Percentiles rank a stretch among this genome's conserved stretches.
Conservation (phyloP, 352 stramenopile genomes). For the Pythium pectinolyticum region DNA sequence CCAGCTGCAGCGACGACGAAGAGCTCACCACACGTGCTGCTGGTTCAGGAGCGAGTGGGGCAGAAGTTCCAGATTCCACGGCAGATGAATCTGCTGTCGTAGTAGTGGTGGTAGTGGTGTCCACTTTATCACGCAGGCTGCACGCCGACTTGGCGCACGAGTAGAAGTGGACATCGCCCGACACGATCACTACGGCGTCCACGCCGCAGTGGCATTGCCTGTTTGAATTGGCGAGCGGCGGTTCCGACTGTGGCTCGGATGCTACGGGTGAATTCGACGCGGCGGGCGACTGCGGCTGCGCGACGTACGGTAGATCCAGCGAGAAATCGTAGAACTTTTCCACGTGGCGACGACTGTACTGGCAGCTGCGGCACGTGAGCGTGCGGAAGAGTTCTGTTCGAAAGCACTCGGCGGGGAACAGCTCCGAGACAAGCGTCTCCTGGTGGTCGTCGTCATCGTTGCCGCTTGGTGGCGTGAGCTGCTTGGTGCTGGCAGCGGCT, state of each 20-base stretch:
- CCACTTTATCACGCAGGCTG: slow-evolving; percentile 52
- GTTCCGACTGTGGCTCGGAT: slow-evolving; percentile 17
- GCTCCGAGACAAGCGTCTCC: slow-evolving; percentile 48
- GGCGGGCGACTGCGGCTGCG: background rate
- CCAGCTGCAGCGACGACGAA: slow-evolving; percentile 46
- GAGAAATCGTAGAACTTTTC: slow-evolving; percentile 89
- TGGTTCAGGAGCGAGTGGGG: too few relatives aligned
- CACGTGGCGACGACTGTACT: slow-evolving; percentile 73
- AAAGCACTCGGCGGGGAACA: slow-evolving; percentile 79
- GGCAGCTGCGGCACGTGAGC: slow-evolving; percentile 73
- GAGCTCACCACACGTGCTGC: too few relatives aligned
- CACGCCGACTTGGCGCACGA: slow-evolving; percentile 62
- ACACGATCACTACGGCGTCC: slow-evolving; percentile 34
- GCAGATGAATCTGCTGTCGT: too few relatives aligned
- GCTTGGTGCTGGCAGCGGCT: background rate
- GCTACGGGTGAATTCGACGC: too few relatives aligned
- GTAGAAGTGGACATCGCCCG: slow-evolving; percentile 43
- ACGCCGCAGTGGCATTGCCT: slow-evolving; percentile 67
- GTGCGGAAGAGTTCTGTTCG: slow-evolving; percentile 73
- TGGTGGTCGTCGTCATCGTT: too few relatives aligned
- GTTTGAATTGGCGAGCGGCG: background rate
- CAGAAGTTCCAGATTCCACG: too few relatives aligned
- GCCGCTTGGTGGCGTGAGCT: slow-evolving; percentile 6
- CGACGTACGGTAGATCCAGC: slow-evolving; percentile 59
- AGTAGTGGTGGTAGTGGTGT: background rate